phyloP scores from a whole-genome alignment of 176 grass and related monocot genomes.

The Oryza meridionalis region DNA sequence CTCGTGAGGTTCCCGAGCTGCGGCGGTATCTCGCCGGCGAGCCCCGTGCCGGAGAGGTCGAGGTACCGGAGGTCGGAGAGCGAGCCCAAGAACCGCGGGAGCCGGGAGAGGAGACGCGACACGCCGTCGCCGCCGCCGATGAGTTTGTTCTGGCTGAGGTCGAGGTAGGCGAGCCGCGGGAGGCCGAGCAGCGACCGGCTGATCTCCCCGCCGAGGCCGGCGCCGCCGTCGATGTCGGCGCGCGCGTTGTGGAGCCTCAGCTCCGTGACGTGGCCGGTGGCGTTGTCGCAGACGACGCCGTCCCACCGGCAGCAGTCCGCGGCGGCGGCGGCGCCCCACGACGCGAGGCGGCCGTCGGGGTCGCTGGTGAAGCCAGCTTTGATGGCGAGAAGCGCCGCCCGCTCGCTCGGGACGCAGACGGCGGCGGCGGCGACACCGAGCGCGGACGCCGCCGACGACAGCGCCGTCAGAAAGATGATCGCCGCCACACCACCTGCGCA shows the following conservation, averaged over 20 bases:
- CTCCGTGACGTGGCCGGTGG: constrained; percentile 11
- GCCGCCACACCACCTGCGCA: background rate
- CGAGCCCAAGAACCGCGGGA: constrained; percentile 16
- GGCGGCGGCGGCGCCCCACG: background rate
- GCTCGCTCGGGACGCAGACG: constrained; percentile 15
- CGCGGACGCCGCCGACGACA: background rate
- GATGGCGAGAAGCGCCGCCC: constrained; percentile 11
- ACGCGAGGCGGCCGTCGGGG: constrained; percentile 18
- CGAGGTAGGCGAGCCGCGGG: background rate
- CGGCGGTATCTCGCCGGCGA: constrained; percentile 9
- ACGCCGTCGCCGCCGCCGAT: background rate
- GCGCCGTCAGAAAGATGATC: background rate
- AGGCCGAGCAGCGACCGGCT: constrained; percentile 4
- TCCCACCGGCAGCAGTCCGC: constrained; percentile 26
- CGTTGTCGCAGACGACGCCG: constrained; percentile 18
- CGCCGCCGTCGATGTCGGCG: background rate
- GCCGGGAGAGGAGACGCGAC: background rate
- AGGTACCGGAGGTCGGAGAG: constrained; percentile 29
- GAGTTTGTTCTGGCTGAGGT: constrained; percentile 28
- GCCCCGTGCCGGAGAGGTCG: background rate
- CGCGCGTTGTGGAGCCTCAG: constrained; percentile 17
- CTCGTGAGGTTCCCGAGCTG: constrained; percentile 19
- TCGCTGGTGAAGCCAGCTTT: constrained; percentile 4
- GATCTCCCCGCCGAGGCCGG: constrained; percentile 12
- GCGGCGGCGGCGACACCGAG: background rate